These are phyloP conservation scores for Trypanosoma caninum DNA, from an alignment of 208 protist species.

Conservation along the genomic window DNA sequence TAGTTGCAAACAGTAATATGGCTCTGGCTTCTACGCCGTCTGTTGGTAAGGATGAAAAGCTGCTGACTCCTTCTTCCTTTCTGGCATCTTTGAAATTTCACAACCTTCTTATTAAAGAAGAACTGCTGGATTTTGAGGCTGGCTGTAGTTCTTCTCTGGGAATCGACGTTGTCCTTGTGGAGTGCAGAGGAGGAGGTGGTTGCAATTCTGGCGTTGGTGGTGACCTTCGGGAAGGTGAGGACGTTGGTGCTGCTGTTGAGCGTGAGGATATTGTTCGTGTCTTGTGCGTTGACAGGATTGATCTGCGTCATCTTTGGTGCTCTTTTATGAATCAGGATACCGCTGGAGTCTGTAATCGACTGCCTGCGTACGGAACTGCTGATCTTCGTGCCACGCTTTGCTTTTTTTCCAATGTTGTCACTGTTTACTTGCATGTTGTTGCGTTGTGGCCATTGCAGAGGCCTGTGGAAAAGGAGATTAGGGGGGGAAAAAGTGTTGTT, in stretches of 20 bases:
- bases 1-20: background rate
- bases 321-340: background rate
- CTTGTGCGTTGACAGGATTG: slow-evolving; percentile 1
- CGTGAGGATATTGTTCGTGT: slow-evolving; percentile 5
- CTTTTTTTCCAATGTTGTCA: background rate
- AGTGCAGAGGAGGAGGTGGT: background rate
- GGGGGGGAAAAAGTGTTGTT: no score
- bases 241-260: background rate
- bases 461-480: no score
- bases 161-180: slow-evolving; percentile 9
- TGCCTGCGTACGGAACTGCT: background rate
- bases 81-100: slow-evolving; percentile 9
- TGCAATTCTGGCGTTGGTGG: background rate
- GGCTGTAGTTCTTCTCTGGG: background rate
- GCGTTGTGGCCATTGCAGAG: background rate
- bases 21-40: background rate
- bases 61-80: background rate
- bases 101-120: slow-evolving; percentile 4
- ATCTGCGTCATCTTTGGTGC: background rate
- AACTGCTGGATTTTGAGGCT: background rate
- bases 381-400: background rate
- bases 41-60: background rate
- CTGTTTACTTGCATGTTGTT: slow-evolving; percentile 1
- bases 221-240: background rate
- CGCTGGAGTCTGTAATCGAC: background rate